These are phyloP conservation scores for Saccharomycopsis schoenii DNA, from an alignment of 805 yeast species.

Conservation along the genomic window DNA sequence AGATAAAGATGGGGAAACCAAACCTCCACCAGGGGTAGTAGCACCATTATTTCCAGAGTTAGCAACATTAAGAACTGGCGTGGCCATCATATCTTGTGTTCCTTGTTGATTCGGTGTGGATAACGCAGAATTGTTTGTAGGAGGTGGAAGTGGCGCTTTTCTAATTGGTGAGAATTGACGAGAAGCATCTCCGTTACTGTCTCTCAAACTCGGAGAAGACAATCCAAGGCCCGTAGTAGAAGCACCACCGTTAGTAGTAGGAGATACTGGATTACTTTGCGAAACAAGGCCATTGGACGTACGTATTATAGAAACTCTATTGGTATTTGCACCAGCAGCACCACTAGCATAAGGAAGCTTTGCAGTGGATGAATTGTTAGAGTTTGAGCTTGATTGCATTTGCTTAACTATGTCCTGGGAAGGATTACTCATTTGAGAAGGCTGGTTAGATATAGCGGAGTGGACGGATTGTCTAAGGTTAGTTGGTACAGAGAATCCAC, in stretches of 20 bases:
- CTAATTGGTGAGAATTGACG: slow-evolving; percentile 53
- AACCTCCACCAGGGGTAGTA: not conserved
- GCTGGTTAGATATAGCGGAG: not conserved
- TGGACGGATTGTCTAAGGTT: not conserved
- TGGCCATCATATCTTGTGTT: not conserved
- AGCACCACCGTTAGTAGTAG: not conserved
- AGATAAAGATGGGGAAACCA: not conserved
- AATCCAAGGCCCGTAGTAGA: not conserved
- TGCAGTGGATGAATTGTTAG: not conserved
- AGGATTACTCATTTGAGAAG: not conserved
- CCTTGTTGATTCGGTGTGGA: not conserved
- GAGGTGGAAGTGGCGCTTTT: slow-evolving; percentile 58
- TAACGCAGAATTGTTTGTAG: not conserved
- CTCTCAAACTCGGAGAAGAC: slow-evolving; percentile 9
- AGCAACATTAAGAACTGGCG: not conserved
- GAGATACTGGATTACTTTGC: not conserved
- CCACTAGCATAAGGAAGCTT: not conserved
- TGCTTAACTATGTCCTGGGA: not conserved
- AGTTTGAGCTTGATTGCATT: not conserved
- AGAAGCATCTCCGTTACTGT: slow-evolving; percentile 10
- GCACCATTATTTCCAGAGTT: not conserved
- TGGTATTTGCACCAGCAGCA: not conserved
- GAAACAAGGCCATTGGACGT: not conserved
- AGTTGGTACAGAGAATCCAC: not conserved
- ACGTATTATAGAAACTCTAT: not conserved